Percentiles rank a stretch among this genome's conserved stretches.
Conservation (phyloP, 148 eudicot species). For the Camellia granthamiana region DNA sequence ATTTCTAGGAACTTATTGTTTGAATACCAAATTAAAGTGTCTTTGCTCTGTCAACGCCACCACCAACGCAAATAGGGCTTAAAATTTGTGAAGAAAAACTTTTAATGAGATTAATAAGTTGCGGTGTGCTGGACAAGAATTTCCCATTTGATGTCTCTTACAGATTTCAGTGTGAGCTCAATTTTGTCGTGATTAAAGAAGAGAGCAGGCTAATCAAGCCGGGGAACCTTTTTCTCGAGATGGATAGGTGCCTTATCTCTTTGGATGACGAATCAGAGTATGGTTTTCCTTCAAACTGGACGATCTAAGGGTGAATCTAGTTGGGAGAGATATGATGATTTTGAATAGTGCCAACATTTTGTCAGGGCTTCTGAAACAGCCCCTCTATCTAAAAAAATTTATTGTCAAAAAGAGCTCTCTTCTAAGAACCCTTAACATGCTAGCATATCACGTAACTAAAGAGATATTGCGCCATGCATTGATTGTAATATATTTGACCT, state of each 20-base stretch:
- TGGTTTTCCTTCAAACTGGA: neutral
- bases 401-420: neutral
- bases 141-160: neutral
- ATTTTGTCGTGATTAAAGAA: neutral
- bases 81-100: neutral
- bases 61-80: neutral
- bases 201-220: neutral
- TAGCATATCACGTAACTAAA: neutral
- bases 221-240: neutral
- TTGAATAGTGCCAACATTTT: neutral
- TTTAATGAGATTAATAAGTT: too few species aligned
- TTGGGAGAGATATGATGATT: neutral
- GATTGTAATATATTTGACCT: neutral
- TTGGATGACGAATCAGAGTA: neutral
- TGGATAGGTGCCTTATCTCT: neutral
- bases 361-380: neutral
- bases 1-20: neutral
- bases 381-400: neutral
- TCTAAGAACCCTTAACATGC: neutral
- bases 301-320: neutral
- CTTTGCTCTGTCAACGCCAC: neutral
- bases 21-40: neutral
- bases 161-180: neutral
- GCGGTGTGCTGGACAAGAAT: neutral
- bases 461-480: neutral